Conservation (phyloP, 1,284 basidiomycete genomes). For the Ustilago loliicola region DNA sequence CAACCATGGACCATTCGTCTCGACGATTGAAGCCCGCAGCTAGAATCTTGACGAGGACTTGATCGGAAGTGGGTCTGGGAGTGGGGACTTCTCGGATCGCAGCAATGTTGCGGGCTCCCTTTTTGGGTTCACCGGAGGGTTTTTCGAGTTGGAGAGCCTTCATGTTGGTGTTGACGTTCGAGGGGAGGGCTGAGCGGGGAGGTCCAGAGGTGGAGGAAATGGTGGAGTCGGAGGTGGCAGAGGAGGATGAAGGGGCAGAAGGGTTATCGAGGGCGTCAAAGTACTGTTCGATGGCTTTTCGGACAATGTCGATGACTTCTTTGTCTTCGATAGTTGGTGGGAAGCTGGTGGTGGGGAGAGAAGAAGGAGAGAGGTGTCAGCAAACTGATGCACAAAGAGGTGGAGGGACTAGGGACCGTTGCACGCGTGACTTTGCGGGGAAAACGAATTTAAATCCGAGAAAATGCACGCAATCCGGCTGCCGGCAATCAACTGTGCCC, state of each 20-base stretch:
- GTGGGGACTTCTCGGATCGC: conserved; percentile 46
- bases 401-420: too few species aligned
- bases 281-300: conserved; percentile 49
- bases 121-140: conserved; percentile 42
- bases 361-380: conserved; percentile 9
- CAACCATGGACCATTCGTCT: conserved; percentile 82
- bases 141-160: conserved; percentile 62
- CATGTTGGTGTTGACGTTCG: conserved; percentile 36
- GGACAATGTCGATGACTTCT: conserved; percentile 50
- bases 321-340: conserved; percentile 58
- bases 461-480: background rate
- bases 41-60: conserved; percentile 65
- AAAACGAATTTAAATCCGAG: conserved; percentile 4
- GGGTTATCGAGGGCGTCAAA: conserved; percentile 43
- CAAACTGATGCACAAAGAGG: background rate
- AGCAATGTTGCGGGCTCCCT: conserved; percentile 54
- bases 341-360: conserved; percentile 29
- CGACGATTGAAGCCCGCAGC: conserved; percentile 84
- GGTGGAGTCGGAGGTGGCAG: background rate
- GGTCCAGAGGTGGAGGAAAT: background rate
- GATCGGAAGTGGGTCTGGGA: conserved; percentile 37
- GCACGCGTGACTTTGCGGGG: conserved; percentile 5
- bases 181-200: background rate
- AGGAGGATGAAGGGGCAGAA: background rate
- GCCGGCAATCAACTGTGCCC: conserved; percentile 5